A percentile compares a stretch with the other conserved stretches of the same genome.
Conservation (phyloP, 1,284 basidiomycete species). For the Peniophora sp. region DNA sequence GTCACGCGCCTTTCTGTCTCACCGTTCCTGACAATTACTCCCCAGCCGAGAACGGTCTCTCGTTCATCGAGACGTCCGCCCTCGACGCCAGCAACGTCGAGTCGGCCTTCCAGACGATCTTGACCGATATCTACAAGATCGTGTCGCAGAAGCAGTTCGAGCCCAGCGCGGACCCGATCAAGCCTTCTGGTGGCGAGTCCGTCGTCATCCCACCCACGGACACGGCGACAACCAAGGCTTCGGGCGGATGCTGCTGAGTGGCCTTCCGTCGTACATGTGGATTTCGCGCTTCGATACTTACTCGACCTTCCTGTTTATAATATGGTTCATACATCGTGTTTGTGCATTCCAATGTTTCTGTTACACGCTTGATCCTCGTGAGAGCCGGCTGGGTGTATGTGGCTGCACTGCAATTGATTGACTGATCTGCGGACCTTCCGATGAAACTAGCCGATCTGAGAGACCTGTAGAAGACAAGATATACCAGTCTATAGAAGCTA, state of each 20-base stretch:
- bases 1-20: not conserved
- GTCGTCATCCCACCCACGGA: slow-evolving; percentile 66
- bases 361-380: no score
- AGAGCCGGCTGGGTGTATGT: no score
- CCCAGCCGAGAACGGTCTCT: slow-evolving; percentile 74
- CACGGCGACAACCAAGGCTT: slow-evolving; percentile 29
- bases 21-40: not conserved
- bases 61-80: slow-evolving; percentile 98
- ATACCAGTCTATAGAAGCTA: no score
- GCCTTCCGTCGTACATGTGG: not conserved
- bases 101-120: slow-evolving; percentile 92
- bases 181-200: slow-evolving; percentile 61
- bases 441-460: no score
- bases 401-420: no score
- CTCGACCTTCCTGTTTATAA: no score
- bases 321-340: no score
- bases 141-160: slow-evolving; percentile 88
- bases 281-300: no score
- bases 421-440: no score
- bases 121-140: slow-evolving; percentile 94
- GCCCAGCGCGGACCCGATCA: slow-evolving; percentile 66
- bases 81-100: slow-evolving; percentile 99
- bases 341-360: no score
- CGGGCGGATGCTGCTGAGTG: slow-evolving; percentile 33
- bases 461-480: no score